Percentiles rank a stretch among this genome's conserved stretches.
These are phyloP conservation scores for Puccinia coronata DNA, from an alignment of 1,284 basidiomycete genomes.

Conservation along the genomic window DNA sequence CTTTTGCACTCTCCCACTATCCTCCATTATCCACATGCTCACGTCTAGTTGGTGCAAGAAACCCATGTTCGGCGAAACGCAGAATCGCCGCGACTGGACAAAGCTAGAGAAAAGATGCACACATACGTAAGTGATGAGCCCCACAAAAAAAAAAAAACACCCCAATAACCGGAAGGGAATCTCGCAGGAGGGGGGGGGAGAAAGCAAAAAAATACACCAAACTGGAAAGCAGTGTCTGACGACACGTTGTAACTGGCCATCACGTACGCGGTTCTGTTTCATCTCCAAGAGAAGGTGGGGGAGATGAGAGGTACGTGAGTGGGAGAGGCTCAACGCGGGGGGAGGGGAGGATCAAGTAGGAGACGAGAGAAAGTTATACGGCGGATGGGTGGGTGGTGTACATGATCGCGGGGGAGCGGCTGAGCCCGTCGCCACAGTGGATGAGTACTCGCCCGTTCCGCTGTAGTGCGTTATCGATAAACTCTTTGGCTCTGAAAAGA, in stretches of 20 bases:
- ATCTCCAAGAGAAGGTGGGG: conserved; percentile 71
- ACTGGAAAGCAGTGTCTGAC: conserved; percentile 43
- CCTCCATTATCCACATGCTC: conserved; percentile 66
- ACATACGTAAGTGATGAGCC: too few species aligned
- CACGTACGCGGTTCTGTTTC: conserved; percentile 62
- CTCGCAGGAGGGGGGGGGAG: background rate
- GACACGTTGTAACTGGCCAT: conserved; percentile 51
- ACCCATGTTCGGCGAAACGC: conserved; percentile 55
- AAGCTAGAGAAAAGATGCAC: conserved; percentile 50
- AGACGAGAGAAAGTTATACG: too few species aligned
- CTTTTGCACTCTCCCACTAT: background rate
- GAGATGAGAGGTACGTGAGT: conserved; percentile 65
- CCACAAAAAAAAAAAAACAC: background rate
- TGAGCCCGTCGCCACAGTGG: conserved; percentile 76
- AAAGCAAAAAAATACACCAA: background rate
- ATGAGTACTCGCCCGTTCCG: conserved; percentile 76
- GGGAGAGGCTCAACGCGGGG: too few species aligned
- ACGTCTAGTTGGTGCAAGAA: conserved; percentile 52
- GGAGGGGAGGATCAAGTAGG: too few species aligned
- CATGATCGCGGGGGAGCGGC: conserved; percentile 56
- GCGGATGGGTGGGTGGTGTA: conserved; percentile 50
- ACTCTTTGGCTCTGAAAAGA: conserved; percentile 68
- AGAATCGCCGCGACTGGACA: conserved; percentile 56
- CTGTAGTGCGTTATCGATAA: conserved; percentile 73
- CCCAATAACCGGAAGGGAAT: background rate